Evolutionary conservation across 306 rosid genomes (phyloP).

Genomic region (Cicer bijugum): DNA sequence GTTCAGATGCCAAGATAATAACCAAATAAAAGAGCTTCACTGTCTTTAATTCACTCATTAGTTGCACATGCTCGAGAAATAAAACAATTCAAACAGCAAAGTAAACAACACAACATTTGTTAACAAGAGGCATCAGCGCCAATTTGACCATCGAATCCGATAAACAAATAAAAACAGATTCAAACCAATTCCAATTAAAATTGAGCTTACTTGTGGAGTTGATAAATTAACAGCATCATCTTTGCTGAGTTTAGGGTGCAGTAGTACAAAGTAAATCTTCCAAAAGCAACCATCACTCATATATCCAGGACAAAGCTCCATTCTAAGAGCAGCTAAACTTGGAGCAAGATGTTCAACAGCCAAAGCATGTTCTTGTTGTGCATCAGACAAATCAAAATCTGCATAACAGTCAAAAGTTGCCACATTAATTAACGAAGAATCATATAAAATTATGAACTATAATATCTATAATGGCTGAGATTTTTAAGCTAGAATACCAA

Average conservation of each 20-base stretch:
- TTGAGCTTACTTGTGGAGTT: slow-evolving; percentile 70
- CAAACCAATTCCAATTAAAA: slow-evolving; percentile 12
- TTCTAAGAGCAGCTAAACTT: slow-evolving; percentile 75
- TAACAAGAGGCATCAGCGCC: background rate
- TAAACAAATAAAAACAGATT: background rate
- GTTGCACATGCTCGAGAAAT: slow-evolving; percentile 8
- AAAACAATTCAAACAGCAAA: background rate
- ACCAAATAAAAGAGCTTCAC: slow-evolving; percentile 11
- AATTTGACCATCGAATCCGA: background rate
- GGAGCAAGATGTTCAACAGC: slow-evolving; percentile 83
- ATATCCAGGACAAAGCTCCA: slow-evolving; percentile 83
- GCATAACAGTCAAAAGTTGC: background rate
- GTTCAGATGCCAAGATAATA: slow-evolving; percentile 10
- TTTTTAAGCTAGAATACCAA: background rate
- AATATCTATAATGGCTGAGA: background rate
- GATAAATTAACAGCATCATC: slow-evolving; percentile 69
- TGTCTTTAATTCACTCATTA: slow-evolving; percentile 20
- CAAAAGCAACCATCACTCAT: slow-evolving; percentile 84
- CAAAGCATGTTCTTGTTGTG: slow-evolving; percentile 86
- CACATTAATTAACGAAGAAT: slow-evolving; percentile 4
- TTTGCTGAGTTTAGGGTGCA: slow-evolving; percentile 73
- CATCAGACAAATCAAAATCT: slow-evolving; percentile 86
- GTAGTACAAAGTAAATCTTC: slow-evolving; percentile 82
- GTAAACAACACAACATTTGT: background rate
- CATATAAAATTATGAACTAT: background rate